Conservation (phyloP, 441 rosid genomes). For the Omphalea diandra region DNA sequence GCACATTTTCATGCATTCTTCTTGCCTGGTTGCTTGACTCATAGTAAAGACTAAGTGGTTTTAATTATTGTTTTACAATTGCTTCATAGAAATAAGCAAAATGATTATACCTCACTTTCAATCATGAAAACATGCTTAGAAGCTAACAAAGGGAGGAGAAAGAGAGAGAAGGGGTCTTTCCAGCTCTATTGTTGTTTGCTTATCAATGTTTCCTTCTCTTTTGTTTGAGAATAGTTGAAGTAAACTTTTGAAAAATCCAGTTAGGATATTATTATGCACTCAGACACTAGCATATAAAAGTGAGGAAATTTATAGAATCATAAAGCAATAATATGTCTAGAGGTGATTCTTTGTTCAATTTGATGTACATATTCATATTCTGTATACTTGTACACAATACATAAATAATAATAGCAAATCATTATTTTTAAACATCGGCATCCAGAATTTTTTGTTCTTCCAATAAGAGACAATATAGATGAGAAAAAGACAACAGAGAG, state of each 20-base stretch:
- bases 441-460: not conserved
- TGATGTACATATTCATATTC: not conserved
- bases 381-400: not conserved
- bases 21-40: not conserved
- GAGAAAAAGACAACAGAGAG: too few relatives aligned
- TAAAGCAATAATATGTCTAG: not conserved
- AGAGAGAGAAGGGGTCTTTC: conserved; percentile 17
- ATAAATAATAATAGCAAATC: not conserved
- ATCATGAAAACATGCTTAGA: conserved; percentile 80
- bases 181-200: conserved; percentile 32
- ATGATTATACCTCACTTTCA: conserved; percentile 35
- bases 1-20: conserved; percentile 14
- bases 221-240: conserved; percentile 14
- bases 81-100: conserved; percentile 26
- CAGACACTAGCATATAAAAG: not conserved
- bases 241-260: not conserved
- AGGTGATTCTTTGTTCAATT: not conserved
- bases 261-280: not conserved
- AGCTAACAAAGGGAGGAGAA: conserved; percentile 44
- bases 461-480: not conserved
- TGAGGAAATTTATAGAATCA: not conserved
- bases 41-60: not conserved
- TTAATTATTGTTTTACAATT: not conserved
- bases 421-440: not conserved
- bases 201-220: conserved; percentile 22